Evolutionary conservation across 2,329 filamentous ascomycete genomes (phyloP), one percentile per base, ranked within the genome.

Genomic region (Xylariomycetidae sp.): DNA sequence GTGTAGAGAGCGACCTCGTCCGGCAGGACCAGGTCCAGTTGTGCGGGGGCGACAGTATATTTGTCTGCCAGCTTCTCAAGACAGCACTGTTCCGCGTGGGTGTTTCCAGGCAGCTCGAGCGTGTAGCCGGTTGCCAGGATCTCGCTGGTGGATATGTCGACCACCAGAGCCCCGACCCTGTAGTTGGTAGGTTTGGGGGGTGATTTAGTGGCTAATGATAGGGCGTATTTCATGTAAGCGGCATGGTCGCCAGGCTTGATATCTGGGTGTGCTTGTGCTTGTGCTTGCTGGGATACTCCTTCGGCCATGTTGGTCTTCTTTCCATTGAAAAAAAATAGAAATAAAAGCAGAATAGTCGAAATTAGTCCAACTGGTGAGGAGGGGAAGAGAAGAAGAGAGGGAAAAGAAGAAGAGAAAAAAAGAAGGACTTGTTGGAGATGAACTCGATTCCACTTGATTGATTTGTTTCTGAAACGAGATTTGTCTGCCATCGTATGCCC

Each of bases 1-100:
- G 94, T 96, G 60, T 96, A 97, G 10, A 98, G 72, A 4, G 77
- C 70, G 2, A 74, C 64, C 1, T 74, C 62, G 20, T 69, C 60
- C 0, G 75, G 69, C 6, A 83, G 50, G 11, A 69, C 59, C 13
- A 64, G 52, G 11, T 60, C 61, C 4, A 88, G 69, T 1, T 62
- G 55, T 33, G 76, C 73, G 44, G 84, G 80, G 0, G 69, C 38
- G 0, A 71, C 63, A 3, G 54, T 53, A 35, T 74, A 56, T 42
- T 65, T 49, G 30, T 64, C 51, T 2, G 76, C 67, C 11, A 81
- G 72, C 58, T 98, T 97, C 30, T 81, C 62, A 36, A 98, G 73
- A 54, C 88, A 94, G 59, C 84, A 90, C 64, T 98, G 88, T 57
- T 98, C 92, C 4, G 92, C 92, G 55, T 98, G 92, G 0, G 92